phyloP scores from a whole-genome alignment of 257 asterid species.

The Galeopsis tetrahit region DNA sequence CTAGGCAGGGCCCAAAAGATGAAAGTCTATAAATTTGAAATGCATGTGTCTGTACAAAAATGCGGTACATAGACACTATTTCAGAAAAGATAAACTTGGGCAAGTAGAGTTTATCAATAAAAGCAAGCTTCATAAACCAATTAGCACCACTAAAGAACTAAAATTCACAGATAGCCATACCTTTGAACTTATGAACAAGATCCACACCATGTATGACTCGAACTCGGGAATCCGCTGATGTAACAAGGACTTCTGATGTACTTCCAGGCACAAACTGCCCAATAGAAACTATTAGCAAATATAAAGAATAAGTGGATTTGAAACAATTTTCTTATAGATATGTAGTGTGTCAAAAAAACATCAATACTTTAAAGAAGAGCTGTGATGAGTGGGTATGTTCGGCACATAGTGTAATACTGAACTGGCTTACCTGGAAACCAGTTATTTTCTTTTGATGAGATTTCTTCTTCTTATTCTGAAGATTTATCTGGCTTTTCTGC shows the following conservation, averaged over 20 bases:
- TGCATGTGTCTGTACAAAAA: not conserved
- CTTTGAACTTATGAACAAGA: constrained; percentile 95
- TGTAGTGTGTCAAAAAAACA: not conserved
- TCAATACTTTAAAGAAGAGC: constrained; percentile 5
- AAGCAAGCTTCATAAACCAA: constrained; percentile 7
- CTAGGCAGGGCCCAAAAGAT: not conserved
- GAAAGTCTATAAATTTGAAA: not conserved
- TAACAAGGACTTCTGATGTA: constrained; percentile 85
- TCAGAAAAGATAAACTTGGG: constrained; percentile 8
- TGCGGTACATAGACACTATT: not conserved
- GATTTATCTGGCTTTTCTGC: constrained; percentile 73
- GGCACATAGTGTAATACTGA: not conserved
- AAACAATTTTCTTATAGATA: constrained; percentile 9
- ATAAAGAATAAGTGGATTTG: constrained; percentile 19
- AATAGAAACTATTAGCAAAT: constrained; percentile 37
- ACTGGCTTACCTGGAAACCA: constrained; percentile 82
- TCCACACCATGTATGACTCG: constrained; percentile 86
- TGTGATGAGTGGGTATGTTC: not conserved
- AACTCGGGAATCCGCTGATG: constrained; percentile 95
- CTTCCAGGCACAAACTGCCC: constrained; percentile 96
- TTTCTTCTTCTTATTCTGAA: constrained; percentile 93
- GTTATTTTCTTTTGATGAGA: constrained; percentile 96
- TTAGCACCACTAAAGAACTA: constrained; percentile 11
- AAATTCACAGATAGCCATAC: constrained; percentile 38
- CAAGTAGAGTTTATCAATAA: not conserved